A percentile compares a stretch with the other conserved stretches of the same genome.
These are phyloP conservation scores for Ophiosphaerella herpotricha DNA, from an alignment of 2,329 filamentous ascomycete genomes.

Conservation along the genomic window DNA sequence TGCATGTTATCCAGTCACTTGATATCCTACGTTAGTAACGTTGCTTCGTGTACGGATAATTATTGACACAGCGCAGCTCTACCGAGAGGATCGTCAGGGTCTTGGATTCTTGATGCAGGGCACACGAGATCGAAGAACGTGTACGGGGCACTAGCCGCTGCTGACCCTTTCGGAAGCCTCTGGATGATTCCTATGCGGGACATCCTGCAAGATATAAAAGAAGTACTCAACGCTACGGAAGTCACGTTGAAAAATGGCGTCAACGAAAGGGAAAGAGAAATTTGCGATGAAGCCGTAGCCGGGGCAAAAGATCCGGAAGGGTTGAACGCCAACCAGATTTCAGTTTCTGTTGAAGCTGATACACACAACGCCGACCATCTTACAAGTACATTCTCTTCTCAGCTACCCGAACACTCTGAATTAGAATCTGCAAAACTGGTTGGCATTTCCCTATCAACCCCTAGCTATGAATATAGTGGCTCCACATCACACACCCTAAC, in stretches of 20 bases:
- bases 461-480: too few relatives aligned
- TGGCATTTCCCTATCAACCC: too few relatives aligned
- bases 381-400: too few relatives aligned
- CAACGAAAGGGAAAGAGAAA: too few relatives aligned
- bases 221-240: not conserved
- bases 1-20: not conserved
- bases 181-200: conserved; percentile 11
- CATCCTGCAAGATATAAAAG: conserved; percentile 6
- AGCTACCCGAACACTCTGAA: too few relatives aligned
- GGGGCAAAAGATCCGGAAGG: too few relatives aligned
- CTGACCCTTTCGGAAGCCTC: conserved; percentile 7
- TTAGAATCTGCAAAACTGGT: too few relatives aligned
- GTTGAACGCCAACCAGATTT: too few relatives aligned
- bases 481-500: too few relatives aligned
- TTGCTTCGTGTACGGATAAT: not conserved
- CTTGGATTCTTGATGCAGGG: conserved; percentile 2
- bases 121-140: not conserved
- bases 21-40: not conserved
- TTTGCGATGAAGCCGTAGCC: too few relatives aligned
- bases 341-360: too few relatives aligned
- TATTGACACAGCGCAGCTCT: not conserved
- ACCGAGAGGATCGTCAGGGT: conserved; percentile 4
- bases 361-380: too few relatives aligned
- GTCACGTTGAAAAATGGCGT: not conserved
- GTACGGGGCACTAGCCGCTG: conserved; percentile 8